Conservation (phyloP, 805 yeast species). For the Clavispora carvajalis region DNA sequence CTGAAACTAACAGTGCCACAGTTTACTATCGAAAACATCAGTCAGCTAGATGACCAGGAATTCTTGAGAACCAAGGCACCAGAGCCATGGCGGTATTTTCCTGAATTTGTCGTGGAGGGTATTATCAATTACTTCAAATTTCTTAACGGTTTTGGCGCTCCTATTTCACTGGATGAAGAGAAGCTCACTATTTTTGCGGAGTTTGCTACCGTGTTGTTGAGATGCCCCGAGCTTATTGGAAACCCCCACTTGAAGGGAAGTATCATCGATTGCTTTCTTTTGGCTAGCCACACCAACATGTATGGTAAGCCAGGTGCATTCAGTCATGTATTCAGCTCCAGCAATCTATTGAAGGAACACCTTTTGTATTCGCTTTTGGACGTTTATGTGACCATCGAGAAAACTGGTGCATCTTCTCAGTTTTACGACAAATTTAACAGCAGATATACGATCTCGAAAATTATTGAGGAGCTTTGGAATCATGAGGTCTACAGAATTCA, state of each 20-base stretch:
- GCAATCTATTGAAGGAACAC: slow-evolving; percentile 57
- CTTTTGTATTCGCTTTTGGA: slow-evolving; percentile 79
- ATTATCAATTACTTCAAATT: slow-evolving; percentile 65
- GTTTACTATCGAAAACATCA: slow-evolving; percentile 52
- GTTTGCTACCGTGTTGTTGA: slow-evolving; percentile 65
- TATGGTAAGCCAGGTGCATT: slow-evolving; percentile 70
- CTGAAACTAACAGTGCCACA: slow-evolving; percentile 47
- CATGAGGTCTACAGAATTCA: slow-evolving; percentile 63
- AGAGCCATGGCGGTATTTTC: slow-evolving; percentile 72
- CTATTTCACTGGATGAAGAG: slow-evolving; percentile 47
- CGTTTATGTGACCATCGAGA: slow-evolving; percentile 90
- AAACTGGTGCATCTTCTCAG: slow-evolving; percentile 91
- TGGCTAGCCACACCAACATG: slow-evolving; percentile 58
- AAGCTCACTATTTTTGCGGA: slow-evolving; percentile 59
- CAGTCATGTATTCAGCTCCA: slow-evolving; percentile 57
- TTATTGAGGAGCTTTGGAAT: slow-evolving; percentile 80
- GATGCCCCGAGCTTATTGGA: slow-evolving; percentile 80
- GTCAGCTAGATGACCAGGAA: slow-evolving; percentile 72
- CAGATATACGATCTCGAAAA: slow-evolving; percentile 78
- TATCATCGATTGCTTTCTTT: slow-evolving; percentile 72
- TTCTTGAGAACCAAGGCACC: slow-evolving; percentile 63
- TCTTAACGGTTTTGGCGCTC: slow-evolving; percentile 50
- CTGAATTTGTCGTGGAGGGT: slow-evolving; percentile 84
- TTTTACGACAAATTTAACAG: slow-evolving; percentile 94
- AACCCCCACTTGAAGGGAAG: slow-evolving; percentile 92